Base-by-base conservation (phyloP, 1,139 yeast genomes). In the Geotrichum restrictum region DNA sequence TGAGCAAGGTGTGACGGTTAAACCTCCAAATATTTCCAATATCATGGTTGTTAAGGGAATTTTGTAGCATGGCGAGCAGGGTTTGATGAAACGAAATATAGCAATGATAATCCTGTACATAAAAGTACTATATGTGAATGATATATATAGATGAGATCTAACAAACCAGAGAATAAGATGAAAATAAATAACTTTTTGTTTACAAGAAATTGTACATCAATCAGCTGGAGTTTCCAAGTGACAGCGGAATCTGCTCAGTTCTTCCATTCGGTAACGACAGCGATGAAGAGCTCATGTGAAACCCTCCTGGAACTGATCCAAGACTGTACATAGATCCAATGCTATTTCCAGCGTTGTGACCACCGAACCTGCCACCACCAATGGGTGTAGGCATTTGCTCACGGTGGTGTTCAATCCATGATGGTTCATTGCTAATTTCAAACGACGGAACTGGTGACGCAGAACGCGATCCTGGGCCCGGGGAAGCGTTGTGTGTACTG, bases 341-440 rank as follows among this genome's bases (percentile, higher is more conserved):
- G 13, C 48, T 21, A 22, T 40, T 24, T n/a, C 39, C 34, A 27
- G 36, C 44, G 39, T 11, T 43, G 39, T 36, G 36, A 10, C 18
- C 27, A 24, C 29, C 29, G 14, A 36, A 38, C 21, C n/a, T 34
- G 22, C 37, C 45, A 18, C 16, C 44, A 24, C 29, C 29, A 24
- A 24, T 24, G 29, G 29, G 29, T 8, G 8, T 24, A 14, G 45
- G 45, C 34, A 42, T 49, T 8, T 4, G 52, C 21, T 38, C 56
- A 33, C 41, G 54, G 37, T 40, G 49, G 29, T 59, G 56, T 29
- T 62, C 66, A 13, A 62, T 54, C 67, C 66, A 64, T 1, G 67
- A 62, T 2, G 66, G 66, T 36, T 63, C 66, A 16, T 59, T 62
- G 11, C 65, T 58, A 21, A 63, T 62, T 39, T 62, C 66, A 53